These are phyloP conservation scores for Penicillium waksmanii DNA, from an alignment of 495 filamentous ascomycete species.

Conservation along the genomic window DNA sequence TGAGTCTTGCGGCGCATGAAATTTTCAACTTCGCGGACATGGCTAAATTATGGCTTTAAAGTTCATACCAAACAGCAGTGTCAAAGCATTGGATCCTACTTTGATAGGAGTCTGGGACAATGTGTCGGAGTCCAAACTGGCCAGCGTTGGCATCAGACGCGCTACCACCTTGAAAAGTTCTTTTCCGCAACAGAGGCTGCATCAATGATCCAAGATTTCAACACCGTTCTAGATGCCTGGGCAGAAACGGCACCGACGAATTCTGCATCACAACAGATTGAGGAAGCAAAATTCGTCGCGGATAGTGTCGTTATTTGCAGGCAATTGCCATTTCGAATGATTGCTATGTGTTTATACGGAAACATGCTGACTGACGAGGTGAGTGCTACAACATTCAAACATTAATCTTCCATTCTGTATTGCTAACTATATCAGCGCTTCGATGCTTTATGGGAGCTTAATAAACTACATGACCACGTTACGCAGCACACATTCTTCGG, in stretches of 20 bases:
- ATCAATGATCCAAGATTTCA: not conserved
- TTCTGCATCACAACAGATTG: not conserved
- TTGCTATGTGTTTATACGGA: not conserved
- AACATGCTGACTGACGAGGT: not conserved
- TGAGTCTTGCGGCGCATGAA: not conserved
- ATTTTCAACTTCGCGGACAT: not conserved
- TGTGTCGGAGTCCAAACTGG: not conserved
- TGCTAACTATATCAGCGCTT: not conserved
- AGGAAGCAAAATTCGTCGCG: not conserved
- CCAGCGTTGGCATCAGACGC: not conserved
- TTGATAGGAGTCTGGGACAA: not conserved
- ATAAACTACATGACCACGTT: not conserved
- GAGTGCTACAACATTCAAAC: not conserved
- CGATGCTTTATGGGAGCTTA: not conserved
- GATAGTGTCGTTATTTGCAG: not conserved
- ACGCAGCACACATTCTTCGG: not conserved
- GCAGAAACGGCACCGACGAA: not conserved
- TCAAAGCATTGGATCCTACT: not conserved
- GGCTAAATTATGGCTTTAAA: not conserved
- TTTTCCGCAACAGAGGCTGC: not conserved
- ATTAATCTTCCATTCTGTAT: too few species aligned
- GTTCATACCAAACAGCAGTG: not conserved
- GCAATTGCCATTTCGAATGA: not conserved
- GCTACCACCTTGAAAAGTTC: not conserved
- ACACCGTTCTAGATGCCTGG: not conserved